These are phyloP conservation scores for Populus simonii DNA, from an alignment of 345 rosid species.

Conservation along the genomic window DNA sequence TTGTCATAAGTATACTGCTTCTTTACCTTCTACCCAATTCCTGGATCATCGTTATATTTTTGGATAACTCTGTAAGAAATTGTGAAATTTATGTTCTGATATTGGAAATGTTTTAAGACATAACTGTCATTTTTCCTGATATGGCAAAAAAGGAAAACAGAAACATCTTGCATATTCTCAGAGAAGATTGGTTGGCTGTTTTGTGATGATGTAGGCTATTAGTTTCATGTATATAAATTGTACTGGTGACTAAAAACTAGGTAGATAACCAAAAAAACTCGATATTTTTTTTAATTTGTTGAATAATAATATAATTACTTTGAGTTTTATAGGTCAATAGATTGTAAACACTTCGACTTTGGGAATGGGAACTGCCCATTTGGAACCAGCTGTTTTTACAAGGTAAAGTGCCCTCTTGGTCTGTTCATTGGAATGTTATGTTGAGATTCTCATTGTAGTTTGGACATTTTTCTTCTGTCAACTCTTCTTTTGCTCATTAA, in stretches of 20 bases:
- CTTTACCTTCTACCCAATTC: neutral
- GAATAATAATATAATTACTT: neutral
- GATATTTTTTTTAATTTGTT: neutral
- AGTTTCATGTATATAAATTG: neutral
- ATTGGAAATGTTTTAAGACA: neutral
- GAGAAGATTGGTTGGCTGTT: neutral
- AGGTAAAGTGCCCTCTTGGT: constrained; percentile 39
- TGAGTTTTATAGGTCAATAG: constrained; percentile 54
- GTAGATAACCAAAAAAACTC: neutral
- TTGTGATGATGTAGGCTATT: neutral
- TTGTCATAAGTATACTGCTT: neutral
- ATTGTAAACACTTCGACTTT: constrained; percentile 88
- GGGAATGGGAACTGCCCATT: constrained; percentile 94
- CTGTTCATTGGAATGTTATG: neutral
- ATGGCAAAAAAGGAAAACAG: neutral
- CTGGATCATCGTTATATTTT: neutral
- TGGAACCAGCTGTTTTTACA: constrained; percentile 96
- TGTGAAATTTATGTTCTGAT: neutral
- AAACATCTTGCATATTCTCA: neutral
- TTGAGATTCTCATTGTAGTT: neutral
- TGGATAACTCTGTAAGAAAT: neutral
- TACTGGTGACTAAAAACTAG: neutral
- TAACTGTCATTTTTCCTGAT: neutral
- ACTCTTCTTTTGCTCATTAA: neutral
- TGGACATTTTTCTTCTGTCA: neutral